These are phyloP conservation scores for Amanita inopinata DNA, from an alignment of 768 basidiomycete species.

Conservation along the genomic window DNA sequence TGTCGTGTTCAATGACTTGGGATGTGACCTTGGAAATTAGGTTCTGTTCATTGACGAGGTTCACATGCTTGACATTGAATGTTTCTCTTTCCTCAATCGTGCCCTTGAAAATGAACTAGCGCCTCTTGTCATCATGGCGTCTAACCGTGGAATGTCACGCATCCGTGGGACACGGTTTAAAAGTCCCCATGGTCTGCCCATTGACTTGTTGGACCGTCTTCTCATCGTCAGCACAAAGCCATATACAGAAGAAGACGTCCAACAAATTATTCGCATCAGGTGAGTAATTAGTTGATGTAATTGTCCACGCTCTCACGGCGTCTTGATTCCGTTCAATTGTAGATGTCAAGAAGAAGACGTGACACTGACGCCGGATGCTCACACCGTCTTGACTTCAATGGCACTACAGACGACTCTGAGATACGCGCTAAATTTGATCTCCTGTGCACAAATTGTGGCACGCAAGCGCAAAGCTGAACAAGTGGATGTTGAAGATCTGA, in stretches of 20 bases:
- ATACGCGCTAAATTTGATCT: constrained; percentile 92
- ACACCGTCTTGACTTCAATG: constrained; percentile 79
- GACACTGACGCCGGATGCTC: constrained; percentile 60
- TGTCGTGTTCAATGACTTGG: constrained; percentile 94
- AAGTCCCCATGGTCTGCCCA: constrained; percentile 90
- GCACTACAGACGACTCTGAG: constrained; percentile 84
- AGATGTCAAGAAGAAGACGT: constrained; percentile 97
- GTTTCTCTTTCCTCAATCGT: constrained; percentile 96
- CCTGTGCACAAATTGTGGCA: constrained; percentile 81
- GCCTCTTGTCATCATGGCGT: constrained; percentile 96
- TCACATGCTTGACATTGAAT: constrained; percentile 99
- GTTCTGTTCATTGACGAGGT: constrained; percentile 99
- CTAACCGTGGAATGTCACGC: constrained; percentile 88
- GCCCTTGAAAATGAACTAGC: constrained; percentile 91
- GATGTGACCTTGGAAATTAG: constrained; percentile 96
- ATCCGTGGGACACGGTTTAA: constrained; percentile 94
- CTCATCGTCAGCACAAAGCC: constrained; percentile 91
- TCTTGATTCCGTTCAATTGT: background rate
- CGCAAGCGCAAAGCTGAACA: constrained; percentile 69
- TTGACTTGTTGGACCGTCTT: constrained; percentile 90
- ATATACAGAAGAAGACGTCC: constrained; percentile 75
- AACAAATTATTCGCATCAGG: constrained; percentile 91
- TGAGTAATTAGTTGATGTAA: constrained; percentile 21
- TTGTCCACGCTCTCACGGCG: constrained; percentile 4
- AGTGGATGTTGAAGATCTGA: constrained; percentile 81